These are phyloP conservation scores for Pyrenophora seminiperda DNA, from an alignment of 2,329 filamentous ascomycete genomes.

Conservation along the genomic window DNA sequence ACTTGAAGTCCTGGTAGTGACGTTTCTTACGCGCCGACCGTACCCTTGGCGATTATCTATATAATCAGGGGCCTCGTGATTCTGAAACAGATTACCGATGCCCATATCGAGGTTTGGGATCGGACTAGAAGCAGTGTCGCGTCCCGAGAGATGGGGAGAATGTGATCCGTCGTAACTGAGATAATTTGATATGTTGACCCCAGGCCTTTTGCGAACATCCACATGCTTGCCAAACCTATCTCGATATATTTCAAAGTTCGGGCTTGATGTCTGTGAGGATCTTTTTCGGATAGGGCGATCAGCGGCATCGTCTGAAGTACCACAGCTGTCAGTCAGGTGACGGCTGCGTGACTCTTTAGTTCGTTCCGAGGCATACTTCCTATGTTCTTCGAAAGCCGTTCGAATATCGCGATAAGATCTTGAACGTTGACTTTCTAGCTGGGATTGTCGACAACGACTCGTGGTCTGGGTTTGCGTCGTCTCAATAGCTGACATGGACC, in stretches of 20 bases:
- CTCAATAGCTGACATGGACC: conserved; percentile 26
- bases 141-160: conserved; percentile 21
- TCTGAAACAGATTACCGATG: conserved; percentile 21
- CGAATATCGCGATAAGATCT: conserved; percentile 30
- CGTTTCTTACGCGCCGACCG: conserved; percentile 28
- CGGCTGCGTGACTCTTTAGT: conserved; percentile 16
- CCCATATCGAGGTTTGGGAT: conserved; percentile 16
- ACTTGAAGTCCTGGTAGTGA: too few relatives aligned
- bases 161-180: conserved; percentile 35
- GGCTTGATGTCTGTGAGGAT: conserved; percentile 9
- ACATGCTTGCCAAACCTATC: conserved; percentile 16
- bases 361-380: conserved; percentile 2
- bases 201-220: conserved; percentile 5
- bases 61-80: conserved; percentile 29
- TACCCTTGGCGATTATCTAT: conserved; percentile 39
- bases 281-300: conserved; percentile 6
- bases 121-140: conserved; percentile 6
- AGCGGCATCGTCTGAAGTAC: conserved; percentile 4
- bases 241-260: conserved; percentile 5
- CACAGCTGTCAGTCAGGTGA: conserved; percentile 14
- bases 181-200: conserved; percentile 19
- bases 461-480: conserved; percentile 16
- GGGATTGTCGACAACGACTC: neutral
- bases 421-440: conserved; percentile 15
- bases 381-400: conserved; percentile 20